phyloP scores from a whole-genome alignment of 2,329 filamentous ascomycete species.

The Colletotrichum lupini region DNA sequence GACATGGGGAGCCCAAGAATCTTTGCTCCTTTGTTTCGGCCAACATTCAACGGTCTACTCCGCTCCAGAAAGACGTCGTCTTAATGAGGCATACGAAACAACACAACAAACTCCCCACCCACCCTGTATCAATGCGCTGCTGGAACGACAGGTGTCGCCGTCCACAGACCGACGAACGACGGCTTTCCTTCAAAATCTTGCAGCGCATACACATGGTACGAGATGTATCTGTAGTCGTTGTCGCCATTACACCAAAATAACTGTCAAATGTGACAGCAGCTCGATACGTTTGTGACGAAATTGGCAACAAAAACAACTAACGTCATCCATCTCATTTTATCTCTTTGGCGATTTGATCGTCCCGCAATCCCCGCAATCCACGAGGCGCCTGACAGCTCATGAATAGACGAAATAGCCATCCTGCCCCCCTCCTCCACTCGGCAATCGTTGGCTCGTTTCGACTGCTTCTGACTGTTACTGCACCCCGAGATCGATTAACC shows the following conservation, averaged over 20 bases:
- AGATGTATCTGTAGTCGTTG: background rate
- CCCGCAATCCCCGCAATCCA: constrained; percentile 34
- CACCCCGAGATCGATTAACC: constrained; percentile 22
- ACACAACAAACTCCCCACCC: constrained; percentile 3
- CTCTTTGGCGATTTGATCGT: constrained; percentile 21
- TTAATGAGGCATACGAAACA: constrained; percentile 26
- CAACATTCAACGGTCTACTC: background rate
- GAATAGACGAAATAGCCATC: constrained; percentile 23
- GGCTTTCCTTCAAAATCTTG: background rate
- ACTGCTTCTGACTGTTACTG: constrained; percentile 1
- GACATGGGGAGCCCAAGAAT: constrained; percentile 27
- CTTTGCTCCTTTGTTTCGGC: constrained; percentile 18
- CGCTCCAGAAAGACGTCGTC: constrained; percentile 6
- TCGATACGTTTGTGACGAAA: background rate
- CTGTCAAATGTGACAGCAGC: background rate
- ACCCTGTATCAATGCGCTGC: constrained; percentile 17
- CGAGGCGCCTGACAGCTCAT: constrained; percentile 27
- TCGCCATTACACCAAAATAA: background rate
- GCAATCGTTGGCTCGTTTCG: background rate
- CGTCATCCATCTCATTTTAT: constrained; percentile 16
- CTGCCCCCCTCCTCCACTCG: constrained; percentile 9
- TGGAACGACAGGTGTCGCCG: background rate
- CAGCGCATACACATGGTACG: background rate
- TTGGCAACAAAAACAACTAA: background rate
- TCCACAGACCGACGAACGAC: background rate